phyloP scores from a whole-genome alignment of 768 basidiomycete genomes.

The Mycena amicta region DNA sequence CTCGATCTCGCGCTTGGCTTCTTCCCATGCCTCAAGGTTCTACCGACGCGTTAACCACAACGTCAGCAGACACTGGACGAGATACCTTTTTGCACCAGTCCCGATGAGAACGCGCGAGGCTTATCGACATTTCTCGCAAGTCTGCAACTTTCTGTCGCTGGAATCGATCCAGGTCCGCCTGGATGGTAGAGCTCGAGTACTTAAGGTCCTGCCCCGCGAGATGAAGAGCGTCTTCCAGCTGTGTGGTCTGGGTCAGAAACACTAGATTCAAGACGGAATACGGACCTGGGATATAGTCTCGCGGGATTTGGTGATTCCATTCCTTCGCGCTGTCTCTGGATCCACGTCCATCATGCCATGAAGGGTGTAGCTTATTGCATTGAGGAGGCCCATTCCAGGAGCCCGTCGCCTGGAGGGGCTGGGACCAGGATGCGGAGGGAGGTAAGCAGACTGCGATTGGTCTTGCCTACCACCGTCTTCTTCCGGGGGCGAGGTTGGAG shows the following conservation, averaged over 20 bases:
- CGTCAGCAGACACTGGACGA: constrained; percentile 8
- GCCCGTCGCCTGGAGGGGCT: constrained; percentile 61
- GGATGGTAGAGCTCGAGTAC: constrained; percentile 94
- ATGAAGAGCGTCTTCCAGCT: constrained; percentile 96
- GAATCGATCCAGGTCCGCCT: constrained; percentile 96
- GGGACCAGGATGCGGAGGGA: constrained; percentile 82
- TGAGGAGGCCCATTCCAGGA: constrained; percentile 85
- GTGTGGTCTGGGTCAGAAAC: constrained; percentile 20
- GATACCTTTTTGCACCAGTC: constrained; percentile 96
- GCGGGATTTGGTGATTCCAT: constrained; percentile 90
- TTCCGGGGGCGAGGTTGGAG: constrained; percentile 24
- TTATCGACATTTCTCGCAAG: constrained; percentile 89
- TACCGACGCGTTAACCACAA: constrained; percentile 34
- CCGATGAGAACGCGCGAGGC: constrained; percentile 85
- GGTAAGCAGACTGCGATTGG: constrained; percentile 46
- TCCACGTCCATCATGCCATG: constrained; percentile 99
- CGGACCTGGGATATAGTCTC: constrained; percentile 93
- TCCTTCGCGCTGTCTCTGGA: constrained; percentile 92
- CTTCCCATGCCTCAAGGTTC: constrained; percentile 98
- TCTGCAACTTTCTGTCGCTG: constrained; percentile 99
- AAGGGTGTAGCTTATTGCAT: constrained; percentile 90
- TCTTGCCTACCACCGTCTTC: constrained; percentile 40
- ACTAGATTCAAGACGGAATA: constrained; percentile 8
- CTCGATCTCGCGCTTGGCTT: constrained; percentile 88
- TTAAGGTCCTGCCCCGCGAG: constrained; percentile 92